phyloP scores from a whole-genome alignment of 2,329 filamentous ascomycete species.

The Botrytis cinerea region DNA sequence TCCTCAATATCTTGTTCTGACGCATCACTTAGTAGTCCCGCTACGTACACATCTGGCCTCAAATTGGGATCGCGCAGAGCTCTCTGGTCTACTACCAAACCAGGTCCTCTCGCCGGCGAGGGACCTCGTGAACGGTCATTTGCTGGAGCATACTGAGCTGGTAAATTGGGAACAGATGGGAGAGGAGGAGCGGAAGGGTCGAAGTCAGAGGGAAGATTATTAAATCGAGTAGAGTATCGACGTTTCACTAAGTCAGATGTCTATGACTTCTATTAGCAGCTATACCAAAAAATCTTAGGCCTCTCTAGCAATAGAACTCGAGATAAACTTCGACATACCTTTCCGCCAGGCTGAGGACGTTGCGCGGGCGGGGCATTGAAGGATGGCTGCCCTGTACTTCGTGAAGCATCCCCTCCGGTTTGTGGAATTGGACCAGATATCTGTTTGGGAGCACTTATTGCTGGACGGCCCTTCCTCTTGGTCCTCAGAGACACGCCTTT shows the following conservation, averaged over 20 bases:
- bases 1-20: conserved; percentile 42
- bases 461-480: conserved; percentile 62
- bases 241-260: conserved; percentile 87
- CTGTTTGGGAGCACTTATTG: conserved; percentile 63
- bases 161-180: conserved; percentile 70
- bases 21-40: conserved; percentile 46
- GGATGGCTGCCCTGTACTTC: conserved; percentile 41
- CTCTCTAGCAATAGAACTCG: background rate
- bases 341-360: conserved; percentile 57
- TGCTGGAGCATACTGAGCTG: conserved; percentile 48
- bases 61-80: conserved; percentile 79
- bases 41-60: conserved; percentile 72
- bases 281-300: background rate
- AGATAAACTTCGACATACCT: conserved; percentile 47
- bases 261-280: conserved; percentile 37
- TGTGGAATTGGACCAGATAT: conserved; percentile 63
- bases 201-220: conserved; percentile 70
- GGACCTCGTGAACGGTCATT: conserved; percentile 36
- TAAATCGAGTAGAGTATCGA: conserved; percentile 91
- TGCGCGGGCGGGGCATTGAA: conserved; percentile 47
- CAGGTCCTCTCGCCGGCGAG: conserved; percentile 47
- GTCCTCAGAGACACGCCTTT: conserved; percentile 62
- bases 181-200: conserved; percentile 67
- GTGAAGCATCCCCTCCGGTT: conserved; percentile 48
- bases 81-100: conserved; percentile 72